A percentile compares a stretch with the other conserved stretches of the same genome.
Evolutionary conservation across 805 yeast species (phyloP).

Genomic region (Henningerozyma blattae): DNA sequence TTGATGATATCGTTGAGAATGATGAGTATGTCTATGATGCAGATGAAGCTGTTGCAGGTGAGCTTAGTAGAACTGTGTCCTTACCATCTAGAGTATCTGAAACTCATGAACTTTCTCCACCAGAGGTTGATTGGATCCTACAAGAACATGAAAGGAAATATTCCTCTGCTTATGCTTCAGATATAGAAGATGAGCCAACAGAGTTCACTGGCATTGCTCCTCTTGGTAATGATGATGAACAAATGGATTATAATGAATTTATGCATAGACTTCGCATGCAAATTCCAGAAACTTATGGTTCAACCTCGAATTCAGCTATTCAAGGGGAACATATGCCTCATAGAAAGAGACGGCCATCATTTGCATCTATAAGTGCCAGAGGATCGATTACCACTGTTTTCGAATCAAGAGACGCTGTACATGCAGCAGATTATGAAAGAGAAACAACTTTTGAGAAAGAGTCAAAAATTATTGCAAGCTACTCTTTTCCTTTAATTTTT

Average conservation of each 20-base stretch:
- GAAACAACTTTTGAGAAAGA: slow-evolving; percentile 27
- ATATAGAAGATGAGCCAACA: slow-evolving; percentile 9
- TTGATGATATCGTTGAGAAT: slow-evolving; percentile 16
- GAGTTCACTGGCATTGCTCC: neutral
- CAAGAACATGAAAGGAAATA: slow-evolving; percentile 30
- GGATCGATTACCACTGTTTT: slow-evolving; percentile 24
- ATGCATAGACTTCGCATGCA: slow-evolving; percentile 8
- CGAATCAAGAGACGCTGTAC: slow-evolving; percentile 14
- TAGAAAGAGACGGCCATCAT: slow-evolving; percentile 14
- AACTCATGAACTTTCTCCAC: slow-evolving; percentile 20
- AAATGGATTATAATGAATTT: slow-evolving; percentile 21
- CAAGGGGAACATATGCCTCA: neutral
- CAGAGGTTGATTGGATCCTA: slow-evolving; percentile 29
- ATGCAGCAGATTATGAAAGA: slow-evolving; percentile 15
- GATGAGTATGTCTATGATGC: slow-evolving; percentile 21
- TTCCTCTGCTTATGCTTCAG: slow-evolving; percentile 20
- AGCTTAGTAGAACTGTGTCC: slow-evolving; percentile 29
- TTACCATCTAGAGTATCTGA: slow-evolving; percentile 30
- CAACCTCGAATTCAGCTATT: slow-evolving; percentile 2
- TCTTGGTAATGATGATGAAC: slow-evolving; percentile 3
- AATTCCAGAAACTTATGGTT: slow-evolving; percentile 1
- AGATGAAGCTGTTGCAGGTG: slow-evolving; percentile 9
- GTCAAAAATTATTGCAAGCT: slow-evolving; percentile 24
- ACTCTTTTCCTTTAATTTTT: slow-evolving; percentile 44
- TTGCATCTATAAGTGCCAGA: slow-evolving; percentile 18